Evolutionary conservation across 2,329 filamentous ascomycete species (phyloP).

Genomic region (Cercospora canescens): DNA sequence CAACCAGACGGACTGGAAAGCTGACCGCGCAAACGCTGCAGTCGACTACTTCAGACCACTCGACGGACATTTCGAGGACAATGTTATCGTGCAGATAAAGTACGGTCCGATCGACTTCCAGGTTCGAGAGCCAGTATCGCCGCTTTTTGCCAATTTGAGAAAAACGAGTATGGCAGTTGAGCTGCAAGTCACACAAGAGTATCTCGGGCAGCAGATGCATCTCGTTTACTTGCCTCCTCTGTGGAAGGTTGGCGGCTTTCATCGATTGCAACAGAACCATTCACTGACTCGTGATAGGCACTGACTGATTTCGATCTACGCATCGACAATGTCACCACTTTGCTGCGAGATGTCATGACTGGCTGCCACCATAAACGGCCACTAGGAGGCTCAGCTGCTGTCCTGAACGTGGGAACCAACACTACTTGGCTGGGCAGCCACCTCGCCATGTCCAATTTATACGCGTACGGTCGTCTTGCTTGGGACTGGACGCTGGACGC

Average conservation of each 20-base stretch:
- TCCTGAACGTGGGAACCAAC: conserved; percentile 67
- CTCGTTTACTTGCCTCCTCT: conserved; percentile 67
- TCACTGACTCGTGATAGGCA: too few relatives aligned
- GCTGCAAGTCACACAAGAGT: conserved; percentile 68
- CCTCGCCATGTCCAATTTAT: conserved; percentile 70
- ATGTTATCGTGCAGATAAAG: conserved; percentile 72
- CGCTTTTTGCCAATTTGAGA: conserved; percentile 58
- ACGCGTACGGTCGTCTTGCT: conserved; percentile 66
- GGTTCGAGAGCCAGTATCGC: conserved; percentile 66
- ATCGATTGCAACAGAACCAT: too few relatives aligned
- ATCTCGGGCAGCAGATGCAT: conserved; percentile 69
- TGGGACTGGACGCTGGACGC: conserved; percentile 60
- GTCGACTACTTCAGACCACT: conserved; percentile 66
- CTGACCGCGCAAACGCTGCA: conserved; percentile 69
- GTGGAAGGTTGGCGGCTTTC: too few relatives aligned
- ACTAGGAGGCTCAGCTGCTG: conserved; percentile 64
- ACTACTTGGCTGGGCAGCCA: conserved; percentile 69
- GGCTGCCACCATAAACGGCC: conserved; percentile 60
- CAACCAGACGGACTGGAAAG: conserved; percentile 61
- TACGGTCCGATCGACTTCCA: conserved; percentile 76
- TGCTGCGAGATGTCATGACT: conserved; percentile 61
- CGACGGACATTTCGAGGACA: conserved; percentile 67
- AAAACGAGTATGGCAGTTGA: conserved; percentile 60
- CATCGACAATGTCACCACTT: conserved; percentile 57
- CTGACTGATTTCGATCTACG: conserved; percentile 68